Base-by-base conservation (phyloP, 1,139 yeast species). In the Diutina ranongensis region DNA sequence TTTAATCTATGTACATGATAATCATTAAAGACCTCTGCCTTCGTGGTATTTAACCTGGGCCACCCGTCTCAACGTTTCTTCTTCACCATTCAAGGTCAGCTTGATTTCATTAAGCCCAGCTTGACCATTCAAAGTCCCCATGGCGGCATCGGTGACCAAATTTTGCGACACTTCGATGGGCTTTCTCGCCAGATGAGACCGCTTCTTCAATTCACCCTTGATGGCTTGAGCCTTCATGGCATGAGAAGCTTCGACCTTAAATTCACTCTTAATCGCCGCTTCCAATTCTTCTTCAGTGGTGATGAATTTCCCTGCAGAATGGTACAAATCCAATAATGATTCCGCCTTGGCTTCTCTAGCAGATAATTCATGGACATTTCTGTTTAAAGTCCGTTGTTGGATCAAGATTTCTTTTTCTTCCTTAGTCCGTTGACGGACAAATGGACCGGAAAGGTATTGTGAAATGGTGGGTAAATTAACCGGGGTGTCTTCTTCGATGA, bases 381-480 rank as follows among this genome's bases (percentile, higher is more conserved):
- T 60, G 55, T 70, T 70, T 50, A 64, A 55, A 2, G 54, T 51
- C 47, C 74, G 58, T 51, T 63, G 66, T 35, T 57, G 59, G 7
- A 52, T 47, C 38, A 57, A 51, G 45, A 64, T 58, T 31, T 74
- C 64, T 51, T 73, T 71, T 54, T 76, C 71, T 55, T 79, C 88
- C 33, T 66, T 68, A 0, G 94, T 82, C 61, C 96, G 74, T 46
- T 67, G 74, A 57, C 83, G 74, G 69, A 88, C 76, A 50, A 87
- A 65, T 16, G 89, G 84, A 2, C 85, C 85, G 35, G 74, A 60
- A 52, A 83, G 66, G 52, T 82, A 71, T 40, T 76, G 71, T 55
- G 83, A 89, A 51, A 88, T 70, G 2, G 95, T 84, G 44, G 96
- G 96, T 46, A 86, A 70, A 1, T 95, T 84, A 55, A 83, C 72